These are phyloP conservation scores for Beauveria varroae DNA, from an alignment of 2,329 filamentous ascomycete species.

Conservation along the genomic window DNA sequence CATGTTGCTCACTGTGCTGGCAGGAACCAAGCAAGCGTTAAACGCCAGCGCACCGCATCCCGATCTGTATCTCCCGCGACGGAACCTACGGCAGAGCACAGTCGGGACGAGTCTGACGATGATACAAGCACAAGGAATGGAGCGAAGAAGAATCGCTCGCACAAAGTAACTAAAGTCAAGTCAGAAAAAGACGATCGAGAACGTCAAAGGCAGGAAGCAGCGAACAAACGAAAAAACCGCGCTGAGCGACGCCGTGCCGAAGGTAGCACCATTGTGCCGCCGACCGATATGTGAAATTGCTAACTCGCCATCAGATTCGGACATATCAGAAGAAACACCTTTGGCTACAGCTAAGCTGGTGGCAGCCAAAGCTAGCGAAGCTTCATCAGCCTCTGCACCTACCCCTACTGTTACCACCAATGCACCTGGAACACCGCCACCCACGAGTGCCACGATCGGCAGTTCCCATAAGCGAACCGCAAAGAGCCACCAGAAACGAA, in stretches of 20 bases:
- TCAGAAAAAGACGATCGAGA: slow-evolving; percentile 69
- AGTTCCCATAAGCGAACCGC: slow-evolving; percentile 51
- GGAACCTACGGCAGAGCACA: slow-evolving; percentile 38
- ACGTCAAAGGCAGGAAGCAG: slow-evolving; percentile 63
- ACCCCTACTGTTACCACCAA: slow-evolving; percentile 20
- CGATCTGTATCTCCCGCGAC: slow-evolving; percentile 55
- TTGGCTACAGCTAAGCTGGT: slow-evolving; percentile 31
- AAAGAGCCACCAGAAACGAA: slow-evolving; percentile 57
- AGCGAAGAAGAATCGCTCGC: slow-evolving; percentile 53
- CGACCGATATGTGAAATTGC: background rate
- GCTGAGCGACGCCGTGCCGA: slow-evolving; percentile 75
- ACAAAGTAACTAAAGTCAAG: slow-evolving; percentile 54
- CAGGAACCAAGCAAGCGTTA: slow-evolving; percentile 64
- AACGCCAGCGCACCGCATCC: slow-evolving; percentile 78
- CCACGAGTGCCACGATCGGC: slow-evolving; percentile 37
- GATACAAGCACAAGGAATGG: slow-evolving; percentile 46
- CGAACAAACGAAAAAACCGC: slow-evolving; percentile 72
- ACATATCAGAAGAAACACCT: slow-evolving; percentile 61
- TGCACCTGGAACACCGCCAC: slow-evolving; percentile 33
- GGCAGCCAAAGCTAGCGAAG: slow-evolving; percentile 24
- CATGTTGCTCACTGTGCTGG: slow-evolving; percentile 15
- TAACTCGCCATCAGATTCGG: slow-evolving; percentile 49
- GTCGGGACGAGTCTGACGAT: slow-evolving; percentile 65
- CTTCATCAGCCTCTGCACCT: slow-evolving; percentile 23
- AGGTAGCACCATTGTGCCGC: slow-evolving; percentile 41